phyloP scores from a whole-genome alignment of 768 basidiomycete genomes.

The Tephrocybe sp. region DNA sequence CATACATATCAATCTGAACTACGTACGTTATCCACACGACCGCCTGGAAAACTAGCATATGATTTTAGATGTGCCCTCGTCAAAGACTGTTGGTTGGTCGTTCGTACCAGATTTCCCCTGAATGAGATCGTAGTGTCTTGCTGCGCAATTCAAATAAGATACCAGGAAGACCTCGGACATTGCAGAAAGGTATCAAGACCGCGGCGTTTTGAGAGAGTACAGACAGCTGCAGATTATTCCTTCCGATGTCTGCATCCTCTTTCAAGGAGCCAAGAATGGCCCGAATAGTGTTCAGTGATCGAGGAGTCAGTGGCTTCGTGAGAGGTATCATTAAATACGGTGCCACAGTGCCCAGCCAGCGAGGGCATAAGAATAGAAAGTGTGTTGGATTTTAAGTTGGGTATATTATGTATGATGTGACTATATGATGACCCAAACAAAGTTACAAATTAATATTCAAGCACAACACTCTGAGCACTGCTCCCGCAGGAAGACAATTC shows the following conservation, averaged over 20 bases:
- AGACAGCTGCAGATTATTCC: background rate
- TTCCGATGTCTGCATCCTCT: constrained; percentile 1
- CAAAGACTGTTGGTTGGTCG: background rate
- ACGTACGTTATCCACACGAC: constrained; percentile 61
- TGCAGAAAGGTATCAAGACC: constrained; percentile 76
- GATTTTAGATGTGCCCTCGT: background rate
- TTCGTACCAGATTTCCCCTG: constrained; percentile 77
- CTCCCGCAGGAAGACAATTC: too few species aligned
- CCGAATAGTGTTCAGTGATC: constrained; percentile 30
- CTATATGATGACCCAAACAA: too few species aligned
- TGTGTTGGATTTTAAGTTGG: background rate
- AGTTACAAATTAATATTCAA: too few species aligned
- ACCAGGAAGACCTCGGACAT: constrained; percentile 62
- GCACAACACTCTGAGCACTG: too few species aligned
- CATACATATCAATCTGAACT: constrained; percentile 2
- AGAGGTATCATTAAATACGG: constrained; percentile 23
- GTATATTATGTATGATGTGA: too few species aligned
- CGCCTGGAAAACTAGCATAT: constrained; percentile 66
- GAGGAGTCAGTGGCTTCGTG: constrained; percentile 38
- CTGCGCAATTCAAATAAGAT: constrained; percentile 72
- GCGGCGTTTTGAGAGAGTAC: constrained; percentile 47
- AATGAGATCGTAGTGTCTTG: constrained; percentile 61
- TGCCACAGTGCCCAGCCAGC: too few species aligned
- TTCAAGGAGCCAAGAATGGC: constrained; percentile 11
- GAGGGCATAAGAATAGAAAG: too few species aligned